These are phyloP conservation scores for Benincasa hispida DNA, from an alignment of 306 rosid species.

Conservation along the genomic window DNA sequence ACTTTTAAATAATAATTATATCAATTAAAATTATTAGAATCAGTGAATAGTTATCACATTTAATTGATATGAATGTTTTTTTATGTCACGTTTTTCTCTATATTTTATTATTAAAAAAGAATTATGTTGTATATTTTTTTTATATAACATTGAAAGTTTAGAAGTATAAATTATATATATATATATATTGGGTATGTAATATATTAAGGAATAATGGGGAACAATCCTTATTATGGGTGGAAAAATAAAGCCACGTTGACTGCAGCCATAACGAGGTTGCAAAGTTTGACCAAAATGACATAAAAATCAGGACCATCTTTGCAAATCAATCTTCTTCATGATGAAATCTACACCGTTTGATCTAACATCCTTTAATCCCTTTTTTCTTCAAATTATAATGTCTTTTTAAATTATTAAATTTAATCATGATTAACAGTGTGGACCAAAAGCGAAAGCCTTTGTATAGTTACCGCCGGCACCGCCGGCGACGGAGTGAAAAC, in stretches of 20 bases:
- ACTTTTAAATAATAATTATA: too few relatives aligned
- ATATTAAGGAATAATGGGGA: not conserved
- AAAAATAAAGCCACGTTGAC: constrained; percentile 27
- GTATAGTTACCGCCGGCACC: not conserved
- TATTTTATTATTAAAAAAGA: too few relatives aligned
- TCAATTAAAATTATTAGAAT: too few relatives aligned
- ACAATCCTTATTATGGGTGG: not conserved
- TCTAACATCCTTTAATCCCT: not conserved
- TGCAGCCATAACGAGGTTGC: constrained; percentile 53
- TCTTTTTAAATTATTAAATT: not conserved
- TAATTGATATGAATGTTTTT: too few relatives aligned
- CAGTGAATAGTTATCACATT: too few relatives aligned
- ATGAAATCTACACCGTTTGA: not conserved
- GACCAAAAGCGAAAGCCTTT: not conserved
- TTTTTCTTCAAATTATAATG: not conserved
- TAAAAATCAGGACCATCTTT: constrained; percentile 27
- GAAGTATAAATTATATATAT: too few relatives aligned
- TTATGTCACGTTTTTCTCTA: too few relatives aligned
- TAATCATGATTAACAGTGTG: not conserved
- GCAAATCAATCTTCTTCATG: not conserved
- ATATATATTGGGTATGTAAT: too few relatives aligned
- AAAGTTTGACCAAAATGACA: constrained; percentile 38
- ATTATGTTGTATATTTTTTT: too few relatives aligned
- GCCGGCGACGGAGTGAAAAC: not conserved
- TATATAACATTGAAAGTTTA: too few relatives aligned